Base-by-base conservation (phyloP, 2,329 filamentous ascomycete genomes). In the Apiospora rasikravindrae region DNA sequence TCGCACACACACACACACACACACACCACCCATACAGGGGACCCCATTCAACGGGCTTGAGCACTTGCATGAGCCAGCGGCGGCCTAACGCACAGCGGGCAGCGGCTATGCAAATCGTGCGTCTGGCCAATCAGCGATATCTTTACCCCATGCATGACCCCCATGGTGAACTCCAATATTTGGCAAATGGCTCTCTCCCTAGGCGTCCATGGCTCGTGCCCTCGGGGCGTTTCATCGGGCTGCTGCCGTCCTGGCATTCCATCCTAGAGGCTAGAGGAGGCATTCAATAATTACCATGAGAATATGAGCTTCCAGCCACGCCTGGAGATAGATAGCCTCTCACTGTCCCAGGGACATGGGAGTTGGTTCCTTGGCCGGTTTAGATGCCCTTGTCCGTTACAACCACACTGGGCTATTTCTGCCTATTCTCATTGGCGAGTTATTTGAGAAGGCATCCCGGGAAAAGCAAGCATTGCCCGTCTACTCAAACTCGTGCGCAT, bases 101-200 rank as follows among this genome's bases (percentile, higher is more conserved):
- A 78, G 79, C 80, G 80, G 79, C 78, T 81, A 81, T 81, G 79
- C 80, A 81, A 77, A 78, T 79, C 78, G 76, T 74, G 77, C 76
- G 77, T 75, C 75, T 77, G 73, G 49, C 79, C 78, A 79, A 80
- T 78, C 76, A 77, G 72, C 75, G 49, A 69, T 70, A 24, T 73
- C 61, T 73, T 75, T 78, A 77, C 77, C 76, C 78, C 77, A 79
- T 77, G 75, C 74, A 72, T 73, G 70, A 73, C 72, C 73, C 73
- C 75, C 75, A 71, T 76, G 70, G 74, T 70, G 51, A 61, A 64
- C 69, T 70, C 69, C 69, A 70, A 57, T 47, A 68, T 47, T 68
- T 64, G 57, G 57, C 57, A 64, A 64, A 64, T 64, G 57, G 33
- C 7, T 29, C 40, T 19, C 24, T 47, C 45, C 16, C 67, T 68